Percentiles rank a stretch among this genome's conserved stretches.
phyloP scores from a whole-genome alignment of 257 asterid species.

The Prunella vulgaris region DNA sequence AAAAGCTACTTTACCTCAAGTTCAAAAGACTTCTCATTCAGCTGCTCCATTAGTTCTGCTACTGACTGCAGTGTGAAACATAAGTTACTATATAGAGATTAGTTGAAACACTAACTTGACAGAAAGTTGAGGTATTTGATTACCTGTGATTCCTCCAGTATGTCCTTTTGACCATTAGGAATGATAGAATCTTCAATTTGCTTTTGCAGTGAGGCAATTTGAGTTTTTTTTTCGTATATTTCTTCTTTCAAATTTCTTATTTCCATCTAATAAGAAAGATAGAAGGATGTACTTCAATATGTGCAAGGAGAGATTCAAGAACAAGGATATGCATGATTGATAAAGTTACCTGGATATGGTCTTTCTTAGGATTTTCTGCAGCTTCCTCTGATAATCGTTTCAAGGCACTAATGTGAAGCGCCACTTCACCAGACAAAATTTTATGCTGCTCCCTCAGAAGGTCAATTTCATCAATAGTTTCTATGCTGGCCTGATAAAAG shows the following conservation, averaged over 20 bases:
- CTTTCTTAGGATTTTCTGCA: slow-evolving; percentile 54
- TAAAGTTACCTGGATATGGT: slow-evolving; percentile 54
- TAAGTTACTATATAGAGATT: slow-evolving; percentile 16
- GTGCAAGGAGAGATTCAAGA: slow-evolving; percentile 13
- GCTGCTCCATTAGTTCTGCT: slow-evolving; percentile 70
- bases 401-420: slow-evolving; percentile 74
- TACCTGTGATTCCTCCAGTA: slow-evolving; percentile 69
- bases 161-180: slow-evolving; percentile 46
- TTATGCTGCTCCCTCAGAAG: slow-evolving; percentile 90
- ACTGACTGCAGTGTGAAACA: slow-evolving; percentile 50
- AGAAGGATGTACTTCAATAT: slow-evolving; percentile 17
- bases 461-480: slow-evolving; percentile 80
- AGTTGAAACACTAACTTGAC: not conserved
- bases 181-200: slow-evolving; percentile 59
- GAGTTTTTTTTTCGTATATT: slow-evolving; percentile 59
- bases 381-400: slow-evolving; percentile 82
- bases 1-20: slow-evolving; percentile 72
- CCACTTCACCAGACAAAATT: slow-evolving; percentile 87
- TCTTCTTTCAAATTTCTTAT: slow-evolving; percentile 71
- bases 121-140: slow-evolving; percentile 14
- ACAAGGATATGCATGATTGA: slow-evolving; percentile 9
- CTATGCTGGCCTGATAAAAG: slow-evolving; percentile 54
- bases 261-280: slow-evolving; percentile 50
- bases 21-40: slow-evolving; percentile 92
- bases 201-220: slow-evolving; percentile 69